phyloP scores from a whole-genome alignment of 164 flowering plant species.

The Akebia trifoliata region DNA sequence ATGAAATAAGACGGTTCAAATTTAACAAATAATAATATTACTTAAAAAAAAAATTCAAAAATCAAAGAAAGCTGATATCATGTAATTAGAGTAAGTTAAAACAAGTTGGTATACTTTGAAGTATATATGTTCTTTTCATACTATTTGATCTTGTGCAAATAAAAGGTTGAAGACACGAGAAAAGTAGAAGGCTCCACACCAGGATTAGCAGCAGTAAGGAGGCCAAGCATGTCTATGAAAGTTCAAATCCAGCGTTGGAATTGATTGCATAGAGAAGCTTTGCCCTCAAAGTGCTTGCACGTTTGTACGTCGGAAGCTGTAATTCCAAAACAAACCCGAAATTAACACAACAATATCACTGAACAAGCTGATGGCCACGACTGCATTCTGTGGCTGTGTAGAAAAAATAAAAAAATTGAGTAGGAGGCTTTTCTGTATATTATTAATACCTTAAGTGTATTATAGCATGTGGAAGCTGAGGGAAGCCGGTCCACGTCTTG shows the following conservation, averaged over 20 bases:
- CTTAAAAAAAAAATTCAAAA: too few relatives aligned
- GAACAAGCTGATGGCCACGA: not conserved
- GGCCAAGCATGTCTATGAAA: constrained; percentile 41
- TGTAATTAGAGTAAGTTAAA: not conserved
- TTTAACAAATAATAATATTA: too few relatives aligned
- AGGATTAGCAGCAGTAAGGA: constrained; percentile 2
- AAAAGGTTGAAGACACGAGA: not conserved
- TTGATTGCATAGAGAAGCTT: constrained; percentile 92
- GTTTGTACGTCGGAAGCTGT: constrained; percentile 94
- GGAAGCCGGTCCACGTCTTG: constrained; percentile 98
- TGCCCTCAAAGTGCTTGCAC: constrained; percentile 69
- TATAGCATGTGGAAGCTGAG: constrained; percentile 97
- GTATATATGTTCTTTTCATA: not conserved
- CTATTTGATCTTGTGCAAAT: not conserved
- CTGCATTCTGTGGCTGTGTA: too few relatives aligned
- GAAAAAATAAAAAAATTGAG: not conserved
- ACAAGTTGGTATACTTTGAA: not conserved
- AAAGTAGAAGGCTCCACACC: not conserved
- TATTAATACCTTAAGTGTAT: constrained; percentile 80
- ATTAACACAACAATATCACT: not conserved
- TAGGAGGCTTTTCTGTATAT: not conserved
- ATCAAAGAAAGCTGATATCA: too few relatives aligned
- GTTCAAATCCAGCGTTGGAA: constrained; percentile 98
- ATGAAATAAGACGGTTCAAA: not conserved
- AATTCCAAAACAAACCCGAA: constrained; percentile 3